These are phyloP conservation scores for Picea sitchensis DNA, from an alignment of 75 land plant species.

Conservation along the genomic window DNA sequence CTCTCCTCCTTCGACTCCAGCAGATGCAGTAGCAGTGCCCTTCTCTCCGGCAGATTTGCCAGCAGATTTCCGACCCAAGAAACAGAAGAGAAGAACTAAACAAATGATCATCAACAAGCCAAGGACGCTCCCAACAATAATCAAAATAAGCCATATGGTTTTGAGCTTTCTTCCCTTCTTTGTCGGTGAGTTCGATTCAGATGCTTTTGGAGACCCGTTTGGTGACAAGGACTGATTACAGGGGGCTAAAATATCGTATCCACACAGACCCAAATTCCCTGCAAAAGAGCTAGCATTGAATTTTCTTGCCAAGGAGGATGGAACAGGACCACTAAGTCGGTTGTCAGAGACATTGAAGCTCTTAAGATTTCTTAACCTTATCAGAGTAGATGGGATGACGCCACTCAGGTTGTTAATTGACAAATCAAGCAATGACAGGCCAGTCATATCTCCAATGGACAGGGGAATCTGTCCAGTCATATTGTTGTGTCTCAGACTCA, in stretches of 20 bases:
- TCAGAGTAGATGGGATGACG: slow-evolving; percentile 45
- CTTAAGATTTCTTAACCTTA: slow-evolving; percentile 28
- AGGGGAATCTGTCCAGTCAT: slow-evolving; percentile 42
- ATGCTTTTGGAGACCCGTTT: neutral
- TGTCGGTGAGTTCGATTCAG: neutral
- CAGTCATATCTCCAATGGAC: slow-evolving; percentile 32
- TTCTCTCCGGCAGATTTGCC: slow-evolving; percentile 10
- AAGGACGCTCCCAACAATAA: slow-evolving; percentile 58
- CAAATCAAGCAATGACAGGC: slow-evolving; percentile 42
- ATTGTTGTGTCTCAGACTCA: slow-evolving; percentile 38
- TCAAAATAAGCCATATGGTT: slow-evolving; percentile 57
- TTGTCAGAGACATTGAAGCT: slow-evolving; percentile 76
- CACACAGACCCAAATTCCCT: slow-evolving; percentile 74
- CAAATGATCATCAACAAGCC: slow-evolving; percentile 41
- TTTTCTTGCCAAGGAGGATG: slow-evolving; percentile 30
- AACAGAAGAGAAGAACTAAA: slow-evolving; percentile 44
- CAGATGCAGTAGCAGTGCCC: slow-evolving; percentile 11
- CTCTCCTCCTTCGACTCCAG: slow-evolving; percentile 44
- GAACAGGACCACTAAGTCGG: slow-evolving; percentile 62
- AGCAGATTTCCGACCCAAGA: slow-evolving; percentile 36
- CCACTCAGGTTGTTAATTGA: slow-evolving; percentile 57
- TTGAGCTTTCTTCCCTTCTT: slow-evolving; percentile 26
- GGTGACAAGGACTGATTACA: slow-evolving; percentile 43
- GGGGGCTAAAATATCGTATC: slow-evolving; percentile 34
- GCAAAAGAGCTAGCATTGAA: slow-evolving; percentile 61